Evolutionary conservation across 2,329 filamentous ascomycete species (phyloP), one percentile per base, ranked within the genome.

Genomic region (Mycosphaerella sp.): DNA sequence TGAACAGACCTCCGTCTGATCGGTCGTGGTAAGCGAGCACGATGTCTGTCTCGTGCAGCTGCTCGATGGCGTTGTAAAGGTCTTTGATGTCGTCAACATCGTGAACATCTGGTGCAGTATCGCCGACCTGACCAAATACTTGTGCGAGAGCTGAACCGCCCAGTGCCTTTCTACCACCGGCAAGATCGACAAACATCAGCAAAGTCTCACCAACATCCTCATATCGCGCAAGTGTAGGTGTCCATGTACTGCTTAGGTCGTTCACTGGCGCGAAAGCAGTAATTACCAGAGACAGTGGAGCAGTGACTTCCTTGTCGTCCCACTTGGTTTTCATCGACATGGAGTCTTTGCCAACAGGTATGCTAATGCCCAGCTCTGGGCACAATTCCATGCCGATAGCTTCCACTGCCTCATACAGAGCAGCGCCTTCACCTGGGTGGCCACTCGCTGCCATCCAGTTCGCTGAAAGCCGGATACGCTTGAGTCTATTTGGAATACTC

Each of bases 361-460:
- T 97, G 51, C 86, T 89, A 55, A 98, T 82, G 30, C 87, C 89
- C n/a, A 97, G 78, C 62, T 86, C 78, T 1, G 89, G 89, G 70
- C 93, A 98, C 7, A 98, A 76, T 42, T 95, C 86, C 81, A 95
- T 85, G 43, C 90, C 90, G 52, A 96, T 89, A 8, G 91, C 89
- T 66, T 95, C 81, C 2, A 96, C 93, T 27, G 90, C 93, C 69
- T 96, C 89, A 64, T 95, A 97, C 28, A 97, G 78, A 13, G 85
- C 89, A 35, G 91, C 90, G 36, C 89, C 90, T 70, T 98, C 93
- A 41, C 93, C 93, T 17, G 87, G 85, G 68, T 96, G 89, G 66
- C 84, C 89, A 54, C 90, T 87, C n/a, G 91, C 91, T 2, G 89
- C 90, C 93, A 97, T 97, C 91, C 91, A 98, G 73, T 98, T 97